Percentiles rank a stretch among this genome's conserved stretches.
Evolutionary conservation across 805 yeast genomes (phyloP).

Genomic region (Nakazawaea holstii): DNA sequence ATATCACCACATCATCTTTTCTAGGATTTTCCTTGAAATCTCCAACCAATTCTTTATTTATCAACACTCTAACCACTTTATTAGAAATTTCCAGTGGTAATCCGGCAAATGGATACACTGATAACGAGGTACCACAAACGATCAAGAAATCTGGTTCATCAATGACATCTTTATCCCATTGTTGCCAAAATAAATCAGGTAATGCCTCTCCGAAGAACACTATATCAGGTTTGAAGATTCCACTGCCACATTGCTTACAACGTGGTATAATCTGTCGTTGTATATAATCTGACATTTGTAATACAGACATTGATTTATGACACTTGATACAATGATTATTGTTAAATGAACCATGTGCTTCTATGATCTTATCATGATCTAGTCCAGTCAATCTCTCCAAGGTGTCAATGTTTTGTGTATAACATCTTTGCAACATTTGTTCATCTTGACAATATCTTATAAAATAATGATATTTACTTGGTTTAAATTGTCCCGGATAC

Average conservation of each 20-base stretch:
- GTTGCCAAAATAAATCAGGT: constrained; percentile 63
- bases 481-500: constrained; percentile 82
- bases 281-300: constrained; percentile 36
- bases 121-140: constrained; percentile 88
- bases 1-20: constrained; percentile 51
- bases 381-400: constrained; percentile 84
- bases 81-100: constrained; percentile 62
- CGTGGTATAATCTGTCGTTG: constrained; percentile 36
- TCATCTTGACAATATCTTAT: constrained; percentile 64
- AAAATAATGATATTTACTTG: constrained; percentile 77
- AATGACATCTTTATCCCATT: constrained; percentile 54
- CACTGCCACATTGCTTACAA: constrained; percentile 65
- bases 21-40: constrained; percentile 52
- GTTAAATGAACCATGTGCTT: constrained; percentile 96
- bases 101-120: constrained; percentile 87
- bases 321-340: constrained; percentile 80
- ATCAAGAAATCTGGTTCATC: constrained; percentile 61
- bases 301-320: constrained; percentile 42
- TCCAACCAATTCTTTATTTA: constrained; percentile 78
- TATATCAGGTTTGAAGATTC: constrained; percentile 80
- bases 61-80: constrained; percentile 50
- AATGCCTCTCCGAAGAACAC: constrained; percentile 91
- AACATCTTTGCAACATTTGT: constrained; percentile 58
- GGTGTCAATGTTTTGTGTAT: constrained; percentile 92
- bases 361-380: constrained; percentile 56